These are phyloP conservation scores for Pistacia atlantica DNA, from an alignment of 345 rosid genomes.

Conservation along the genomic window DNA sequence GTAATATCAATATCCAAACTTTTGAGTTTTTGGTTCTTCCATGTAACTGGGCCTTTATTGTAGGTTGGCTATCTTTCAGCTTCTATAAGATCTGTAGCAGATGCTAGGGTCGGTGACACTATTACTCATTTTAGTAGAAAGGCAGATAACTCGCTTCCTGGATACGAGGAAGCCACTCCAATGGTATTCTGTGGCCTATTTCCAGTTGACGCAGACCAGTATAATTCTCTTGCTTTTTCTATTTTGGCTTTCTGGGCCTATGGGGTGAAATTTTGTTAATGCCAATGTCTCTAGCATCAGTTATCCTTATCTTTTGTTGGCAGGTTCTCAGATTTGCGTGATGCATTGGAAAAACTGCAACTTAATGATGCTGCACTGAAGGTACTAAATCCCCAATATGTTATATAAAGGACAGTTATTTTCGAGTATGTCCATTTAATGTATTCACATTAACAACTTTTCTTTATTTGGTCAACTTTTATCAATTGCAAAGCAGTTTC, in stretches of 20 bases:
- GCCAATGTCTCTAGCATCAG: slow-evolving; percentile 7
- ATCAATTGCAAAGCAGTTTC: neutral
- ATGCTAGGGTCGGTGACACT: slow-evolving; percentile 99
- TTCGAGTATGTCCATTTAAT: neutral
- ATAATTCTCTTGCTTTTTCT: slow-evolving; percentile 32
- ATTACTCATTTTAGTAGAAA: slow-evolving; percentile 64
- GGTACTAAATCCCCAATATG: slow-evolving; percentile 41
- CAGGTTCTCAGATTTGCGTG: slow-evolving; percentile 93
- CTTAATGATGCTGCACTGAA: slow-evolving; percentile 97
- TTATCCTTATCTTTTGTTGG: slow-evolving; percentile 31
- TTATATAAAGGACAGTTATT: neutral
- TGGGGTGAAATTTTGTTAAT: slow-evolving; percentile 9
- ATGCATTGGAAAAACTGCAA: slow-evolving; percentile 95
- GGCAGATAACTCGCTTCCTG: slow-evolving; percentile 83
- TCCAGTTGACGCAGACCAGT: slow-evolving; percentile 99
- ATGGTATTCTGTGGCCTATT: slow-evolving; percentile 99
- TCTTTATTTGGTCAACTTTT: neutral
- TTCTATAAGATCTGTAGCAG: slow-evolving; percentile 92
- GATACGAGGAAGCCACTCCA: slow-evolving; percentile 97
- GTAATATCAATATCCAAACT: no score
- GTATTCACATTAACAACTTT: neutral
- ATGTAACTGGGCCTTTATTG: slow-evolving; percentile 13
- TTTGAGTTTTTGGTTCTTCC: neutral
- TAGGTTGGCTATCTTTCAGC: slow-evolving; percentile 98
- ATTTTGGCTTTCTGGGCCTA: slow-evolving; percentile 16